Percentiles rank a stretch among this genome's conserved stretches.
Evolutionary conservation across 164 flowering plant genomes (phyloP).

Genomic region (Annona squamosa): DNA sequence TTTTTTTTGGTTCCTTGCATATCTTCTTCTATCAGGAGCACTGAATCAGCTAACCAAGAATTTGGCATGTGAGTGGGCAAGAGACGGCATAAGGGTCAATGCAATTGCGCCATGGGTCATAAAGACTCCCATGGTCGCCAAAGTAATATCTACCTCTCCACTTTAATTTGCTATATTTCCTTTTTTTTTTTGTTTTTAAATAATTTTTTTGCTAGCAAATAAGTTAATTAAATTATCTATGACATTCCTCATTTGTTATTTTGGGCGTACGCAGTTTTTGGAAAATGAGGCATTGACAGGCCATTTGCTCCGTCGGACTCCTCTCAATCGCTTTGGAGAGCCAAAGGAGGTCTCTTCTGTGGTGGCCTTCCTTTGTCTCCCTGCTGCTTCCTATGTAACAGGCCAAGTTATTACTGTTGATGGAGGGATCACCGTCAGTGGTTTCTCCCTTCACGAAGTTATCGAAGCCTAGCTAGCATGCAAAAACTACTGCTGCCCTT

Average conservation of each 20-base stretch:
- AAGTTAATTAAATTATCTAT: too few relatives aligned
- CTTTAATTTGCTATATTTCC: neutral
- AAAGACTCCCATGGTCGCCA: constrained; percentile 40
- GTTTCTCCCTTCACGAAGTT: constrained; percentile 17
- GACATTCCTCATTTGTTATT: neutral
- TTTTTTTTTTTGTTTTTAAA: too few relatives aligned
- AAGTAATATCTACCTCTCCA: neutral
- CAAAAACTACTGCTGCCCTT: neutral
- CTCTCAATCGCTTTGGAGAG: constrained; percentile 54
- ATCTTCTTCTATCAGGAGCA: constrained; percentile 40
- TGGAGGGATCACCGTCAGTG: constrained; percentile 65
- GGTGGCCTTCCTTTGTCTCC: constrained; percentile 68
- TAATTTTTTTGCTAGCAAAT: too few relatives aligned
- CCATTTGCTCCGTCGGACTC: constrained; percentile 36
- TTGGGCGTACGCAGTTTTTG: constrained; percentile 26
- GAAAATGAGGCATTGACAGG: constrained; percentile 33
- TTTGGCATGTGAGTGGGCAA: constrained; percentile 89
- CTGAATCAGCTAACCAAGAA: constrained; percentile 61
- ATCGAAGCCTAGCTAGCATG: constrained; percentile 4
- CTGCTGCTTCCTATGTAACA: constrained; percentile 71
- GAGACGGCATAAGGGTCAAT: constrained; percentile 65
- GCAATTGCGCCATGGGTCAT: constrained; percentile 64
- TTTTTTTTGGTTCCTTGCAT: too few relatives aligned
- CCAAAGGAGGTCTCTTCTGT: constrained; percentile 55
- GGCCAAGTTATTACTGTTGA: constrained; percentile 70